Evolutionary conservation across 257 asterid species (phyloP).

Genomic region (Cynanchum wilfordii): DNA sequence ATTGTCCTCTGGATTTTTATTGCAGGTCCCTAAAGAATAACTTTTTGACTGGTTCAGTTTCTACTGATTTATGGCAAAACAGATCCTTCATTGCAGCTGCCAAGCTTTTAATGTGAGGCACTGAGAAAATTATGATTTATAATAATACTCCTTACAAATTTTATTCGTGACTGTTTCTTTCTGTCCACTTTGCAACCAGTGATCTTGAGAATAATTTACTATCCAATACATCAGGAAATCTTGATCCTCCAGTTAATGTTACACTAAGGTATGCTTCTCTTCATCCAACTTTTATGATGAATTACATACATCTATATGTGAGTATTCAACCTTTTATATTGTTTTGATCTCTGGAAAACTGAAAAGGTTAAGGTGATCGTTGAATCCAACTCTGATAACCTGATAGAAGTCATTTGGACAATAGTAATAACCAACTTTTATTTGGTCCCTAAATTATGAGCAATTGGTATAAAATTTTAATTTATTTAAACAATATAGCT

Average conservation of each 20-base stretch:
- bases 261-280: conserved; percentile 33
- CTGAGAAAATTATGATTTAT: neutral
- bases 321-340: neutral
- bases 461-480: too few relatives aligned
- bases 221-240: conserved; percentile 30
- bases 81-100: conserved; percentile 29
- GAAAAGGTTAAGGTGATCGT: too few relatives aligned
- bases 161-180: neutral
- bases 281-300: conserved; percentile 1
- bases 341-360: neutral
- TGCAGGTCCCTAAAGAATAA: conserved; percentile 41
- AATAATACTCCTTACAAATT: conserved; percentile 12
- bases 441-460: too few relatives aligned
- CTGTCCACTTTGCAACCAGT: conserved; percentile 21
- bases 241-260: conserved; percentile 41
- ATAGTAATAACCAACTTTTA: too few relatives aligned
- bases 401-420: too few relatives aligned
- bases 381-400: too few relatives aligned
- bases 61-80: conserved; percentile 33
- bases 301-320: neutral
- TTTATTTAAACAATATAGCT: too few relatives aligned
- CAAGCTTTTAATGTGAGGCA: conserved; percentile 34
- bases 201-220: conserved; percentile 34
- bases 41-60: conserved; percentile 35
- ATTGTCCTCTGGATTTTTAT: conserved; percentile 7